Evolutionary conservation across 805 yeast genomes (phyloP).

Genomic region (Yarrowia sp.): DNA sequence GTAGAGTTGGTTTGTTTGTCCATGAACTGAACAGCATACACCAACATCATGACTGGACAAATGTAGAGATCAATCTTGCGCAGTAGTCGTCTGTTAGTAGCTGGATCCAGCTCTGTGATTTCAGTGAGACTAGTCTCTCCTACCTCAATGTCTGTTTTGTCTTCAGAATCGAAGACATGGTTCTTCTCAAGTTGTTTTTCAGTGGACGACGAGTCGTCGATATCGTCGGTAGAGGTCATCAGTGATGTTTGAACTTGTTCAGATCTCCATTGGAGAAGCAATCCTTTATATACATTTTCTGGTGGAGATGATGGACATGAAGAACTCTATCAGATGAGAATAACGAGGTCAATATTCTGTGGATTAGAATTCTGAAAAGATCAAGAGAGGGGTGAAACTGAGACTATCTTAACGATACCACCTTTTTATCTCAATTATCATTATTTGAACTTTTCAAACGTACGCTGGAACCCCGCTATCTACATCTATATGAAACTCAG

Average conservation of each 20-base stretch:
- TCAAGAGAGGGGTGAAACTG: too few species aligned
- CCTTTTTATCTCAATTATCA: background rate
- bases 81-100: background rate
- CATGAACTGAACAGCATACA: constrained; percentile 3
- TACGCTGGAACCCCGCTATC: background rate
- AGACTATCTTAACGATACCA: background rate
- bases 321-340: background rate
- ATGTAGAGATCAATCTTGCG: constrained; percentile 1
- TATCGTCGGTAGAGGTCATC: background rate
- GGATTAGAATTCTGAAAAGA: background rate
- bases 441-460: background rate
- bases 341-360: background rate
- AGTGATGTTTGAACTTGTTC: too few species aligned
- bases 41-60: constrained; percentile 1
- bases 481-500: background rate
- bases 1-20: constrained; percentile 7
- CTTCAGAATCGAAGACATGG: background rate
- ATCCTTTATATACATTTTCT: background rate
- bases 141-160: background rate
- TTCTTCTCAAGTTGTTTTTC: background rate
- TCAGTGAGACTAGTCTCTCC: background rate
- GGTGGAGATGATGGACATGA: background rate
- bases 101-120: background rate
- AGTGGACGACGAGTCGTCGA: background rate
- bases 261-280: too few species aligned